Base-by-base conservation (phyloP, 2,329 filamentous ascomycete genomes). In the Cordyceps tenuipes region DNA sequence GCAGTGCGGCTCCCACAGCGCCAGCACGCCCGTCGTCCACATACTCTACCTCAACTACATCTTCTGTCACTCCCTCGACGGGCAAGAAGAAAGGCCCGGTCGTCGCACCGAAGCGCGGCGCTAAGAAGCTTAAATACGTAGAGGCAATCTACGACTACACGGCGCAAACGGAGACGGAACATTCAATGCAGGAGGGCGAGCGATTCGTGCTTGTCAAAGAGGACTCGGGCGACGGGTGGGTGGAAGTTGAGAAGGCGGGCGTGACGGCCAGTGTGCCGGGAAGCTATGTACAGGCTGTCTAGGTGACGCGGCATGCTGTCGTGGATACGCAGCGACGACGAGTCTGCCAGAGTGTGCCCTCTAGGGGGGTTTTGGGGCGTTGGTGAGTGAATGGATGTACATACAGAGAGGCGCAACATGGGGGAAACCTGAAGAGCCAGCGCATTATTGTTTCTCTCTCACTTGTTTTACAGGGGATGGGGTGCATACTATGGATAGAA, bases 171-270 rank as follows among this genome's bases (percentile, higher is more conserved):
- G 90, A 95, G 6, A 83, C 85, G 8, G 94, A 99, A 75, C 91
- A 93, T 73, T 91, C 82, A 68, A 99, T 99, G 90, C 72, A 72
- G 0, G 93, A 96, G 73, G 94, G 94, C 0, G 94, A 99, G 74
- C 83, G 86, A 56, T 95, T 99, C 68, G 91, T 99, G 44, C 78
- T 99, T 36, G 85, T 97, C 63, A 91, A 87, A 68, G 86, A 90
- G 60, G 93, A 97, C 70, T 82, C 86, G 0, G 94, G 94, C 1
- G 94, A 97, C 76, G 94, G 94, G 0, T 99, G 94, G 94, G 90
- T 87, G 31, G 94, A 97, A 76, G 94, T 99, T 19, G 94, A 97
- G 77, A 91, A 90, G 73, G 91, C 90, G 19, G 92, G 92, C 1
- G 78, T 86, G 46, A 90, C 87, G 53, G 92, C 86, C 70, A 96